Evolutionary conservation across 2,329 filamentous ascomycete species (phyloP).

Genomic region (Aspergillus piperis): DNA sequence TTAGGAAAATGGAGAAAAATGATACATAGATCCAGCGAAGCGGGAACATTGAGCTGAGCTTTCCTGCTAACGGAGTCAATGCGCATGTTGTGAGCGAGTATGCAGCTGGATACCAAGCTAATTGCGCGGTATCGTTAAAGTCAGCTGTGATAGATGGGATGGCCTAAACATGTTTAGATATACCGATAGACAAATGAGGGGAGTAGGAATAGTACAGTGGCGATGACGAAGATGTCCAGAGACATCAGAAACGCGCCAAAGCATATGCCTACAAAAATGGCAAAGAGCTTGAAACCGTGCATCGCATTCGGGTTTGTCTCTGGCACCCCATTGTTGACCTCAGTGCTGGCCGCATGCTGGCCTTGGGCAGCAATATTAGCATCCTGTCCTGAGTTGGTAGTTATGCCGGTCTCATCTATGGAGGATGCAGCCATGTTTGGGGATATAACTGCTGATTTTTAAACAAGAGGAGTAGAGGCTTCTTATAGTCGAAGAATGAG

Average conservation of each 20-base stretch:
- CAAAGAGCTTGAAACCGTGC: slow-evolving; percentile 11
- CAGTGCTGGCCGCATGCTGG: not conserved
- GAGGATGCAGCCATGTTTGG: not conserved
- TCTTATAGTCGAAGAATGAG: not conserved
- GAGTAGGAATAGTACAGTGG: not conserved
- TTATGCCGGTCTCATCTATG: not conserved
- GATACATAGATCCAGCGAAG: not conserved
- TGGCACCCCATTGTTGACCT: not conserved
- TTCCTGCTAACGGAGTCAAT: slow-evolving; percentile 14
- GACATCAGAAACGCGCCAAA: slow-evolving; percentile 6
- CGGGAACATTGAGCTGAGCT: slow-evolving; percentile 8
- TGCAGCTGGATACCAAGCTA: slow-evolving; percentile 14
- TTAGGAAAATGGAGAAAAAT: not conserved
- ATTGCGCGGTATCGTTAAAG: slow-evolving; percentile 7
- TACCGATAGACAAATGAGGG: not conserved
- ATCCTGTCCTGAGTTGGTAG: not conserved
- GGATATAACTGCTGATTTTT: not conserved
- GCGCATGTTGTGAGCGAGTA: slow-evolving; percentile 15
- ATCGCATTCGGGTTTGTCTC: slow-evolving; percentile 1
- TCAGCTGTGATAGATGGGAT: not conserved
- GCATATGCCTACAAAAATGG: slow-evolving; percentile 11
- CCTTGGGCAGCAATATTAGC: not conserved
- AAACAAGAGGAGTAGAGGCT: not conserved
- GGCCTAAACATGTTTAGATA: not conserved
- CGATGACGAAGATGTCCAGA: not conserved